Base-by-base conservation (phyloP, 2,329 filamentous ascomycete species). In the Exophiala viscosa region DNA sequence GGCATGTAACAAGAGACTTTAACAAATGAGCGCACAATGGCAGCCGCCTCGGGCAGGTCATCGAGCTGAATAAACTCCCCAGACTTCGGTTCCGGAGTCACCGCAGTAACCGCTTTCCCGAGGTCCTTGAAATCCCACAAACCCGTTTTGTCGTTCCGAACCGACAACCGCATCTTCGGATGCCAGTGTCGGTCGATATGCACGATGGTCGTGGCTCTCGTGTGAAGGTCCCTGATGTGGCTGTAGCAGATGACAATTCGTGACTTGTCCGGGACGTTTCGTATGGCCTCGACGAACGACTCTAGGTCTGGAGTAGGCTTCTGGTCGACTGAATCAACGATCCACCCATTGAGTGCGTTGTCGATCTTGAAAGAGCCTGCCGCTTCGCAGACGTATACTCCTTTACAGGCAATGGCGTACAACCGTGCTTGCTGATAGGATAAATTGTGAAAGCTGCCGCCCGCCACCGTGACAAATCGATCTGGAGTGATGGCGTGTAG, bases 351-450 rank as follows among this genome's bases (percentile, higher is more conserved):
- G 54, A 95, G 86, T 10, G 87, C 87, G 62, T 85, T 91, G 59
- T 97, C 93, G 59, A 99, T 89, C 45, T 91, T 86, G 78, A 97
- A 99, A 0, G 93, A 96, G 2, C 93, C 93, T 2, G 89, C 87
- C 4, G 92, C 89, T 71, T 99, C 93, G 66, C 91, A 97, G 54
- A 97, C 87, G 67, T 89, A 99, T 14, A 99, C 90, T 32, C 93
- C 93, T 68, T 90, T 86, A 63, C 90, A 87, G 8, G 91, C 85
- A 52, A 99, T 91, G 32, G 91, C 92, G 68, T 96, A 97, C 3
- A 96, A 80, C 8, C 93, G 85, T n/a, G 93, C 90, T 71, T 97
- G 91, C 67, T 99, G 93, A 69, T 99, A 99, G 1, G 95, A 99
- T 14, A 99, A 77, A 67, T 95, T 84, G 73, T 99, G 95, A 76